Evolutionary conservation across 139 green algal genomes (phyloP).

Genomic region (Astrephomene gubernaculifera): DNA sequence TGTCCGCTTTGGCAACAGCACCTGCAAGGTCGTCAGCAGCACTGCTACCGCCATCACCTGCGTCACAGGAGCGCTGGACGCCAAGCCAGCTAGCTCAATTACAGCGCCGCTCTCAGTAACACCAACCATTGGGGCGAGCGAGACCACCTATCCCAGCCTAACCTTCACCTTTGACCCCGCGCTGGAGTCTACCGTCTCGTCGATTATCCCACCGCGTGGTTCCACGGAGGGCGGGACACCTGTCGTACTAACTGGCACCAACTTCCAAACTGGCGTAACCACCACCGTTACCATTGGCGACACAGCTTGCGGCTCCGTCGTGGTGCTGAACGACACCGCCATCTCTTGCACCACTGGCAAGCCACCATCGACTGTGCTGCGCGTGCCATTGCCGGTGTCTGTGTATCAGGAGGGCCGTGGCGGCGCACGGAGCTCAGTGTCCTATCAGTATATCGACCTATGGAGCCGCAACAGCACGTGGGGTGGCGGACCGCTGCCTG

Average conservation of each 20-base stretch:
- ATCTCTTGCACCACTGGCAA: constrained; percentile 47
- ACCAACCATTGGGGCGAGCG: neutral
- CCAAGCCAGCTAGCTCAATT: neutral
- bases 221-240: constrained; percentile 68
- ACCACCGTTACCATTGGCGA: constrained; percentile 10
- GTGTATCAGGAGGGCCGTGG: constrained; percentile 2
- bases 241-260: constrained; percentile 55
- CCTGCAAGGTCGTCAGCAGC: neutral
- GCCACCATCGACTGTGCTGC: neutral
- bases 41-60: constrained; percentile 22
- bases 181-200: constrained; percentile 52
- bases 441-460: constrained; percentile 68
- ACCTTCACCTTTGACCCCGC: constrained; percentile 48
- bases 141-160: neutral
- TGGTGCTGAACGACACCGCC: constrained; percentile 9
- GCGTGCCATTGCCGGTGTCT: neutral
- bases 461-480: constrained; percentile 74
- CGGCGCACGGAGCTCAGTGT: neutral
- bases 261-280: neutral
- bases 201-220: constrained; percentile 51
- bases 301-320: constrained; percentile 33
- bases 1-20: constrained; percentile 21
- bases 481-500: constrained; percentile 65
- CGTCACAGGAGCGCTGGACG: constrained; percentile 11
- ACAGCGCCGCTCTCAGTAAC: constrained; percentile 14